phyloP scores from a whole-genome alignment of 2,329 filamentous ascomycete species.

The Alternaria incomplexa region DNA sequence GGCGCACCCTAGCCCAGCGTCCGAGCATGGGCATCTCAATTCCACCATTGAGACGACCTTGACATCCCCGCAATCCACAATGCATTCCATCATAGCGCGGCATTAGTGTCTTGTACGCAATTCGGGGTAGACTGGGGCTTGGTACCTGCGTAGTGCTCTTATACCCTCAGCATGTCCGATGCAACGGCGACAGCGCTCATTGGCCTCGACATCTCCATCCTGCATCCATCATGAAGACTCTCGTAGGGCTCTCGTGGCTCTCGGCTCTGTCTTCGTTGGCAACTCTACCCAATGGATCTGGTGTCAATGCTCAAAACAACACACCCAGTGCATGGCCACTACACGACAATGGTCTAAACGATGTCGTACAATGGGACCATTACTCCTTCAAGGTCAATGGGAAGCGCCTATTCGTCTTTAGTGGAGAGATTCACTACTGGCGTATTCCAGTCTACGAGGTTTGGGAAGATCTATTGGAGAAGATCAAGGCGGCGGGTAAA shows the following conservation, averaged over 20 bases:
- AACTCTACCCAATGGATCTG: slow-evolving; percentile 9
- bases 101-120: slow-evolving; percentile 21
- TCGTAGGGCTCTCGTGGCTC: slow-evolving; percentile 30
- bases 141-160: slow-evolving; percentile 14
- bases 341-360: slow-evolving; percentile 56
- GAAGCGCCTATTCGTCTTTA: slow-evolving; percentile 59
- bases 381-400: slow-evolving; percentile 61
- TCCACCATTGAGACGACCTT: slow-evolving; percentile 15
- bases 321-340: slow-evolving; percentile 52
- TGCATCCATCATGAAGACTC: slow-evolving; percentile 26
- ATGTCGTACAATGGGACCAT: slow-evolving; percentile 60
- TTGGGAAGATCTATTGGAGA: slow-evolving; percentile 59
- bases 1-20: slow-evolving; percentile 9
- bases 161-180: slow-evolving; percentile 20
- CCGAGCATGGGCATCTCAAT: slow-evolving; percentile 9
- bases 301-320: slow-evolving; percentile 32
- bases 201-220: slow-evolving; percentile 20
- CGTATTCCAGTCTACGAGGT: slow-evolving; percentile 58
- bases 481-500: slow-evolving; percentile 55
- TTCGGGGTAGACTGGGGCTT: slow-evolving; percentile 9
- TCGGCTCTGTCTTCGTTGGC: slow-evolving; percentile 27
- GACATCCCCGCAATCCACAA: slow-evolving; percentile 11
- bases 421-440: slow-evolving; percentile 59
- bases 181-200: slow-evolving; percentile 16
- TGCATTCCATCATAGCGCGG: slow-evolving; percentile 5